Percentiles rank a stretch among this genome's conserved stretches.
These are phyloP conservation scores for Phytophthora citrophthora DNA, from an alignment of 352 stramenopile genomes.

Conservation along the genomic window DNA sequence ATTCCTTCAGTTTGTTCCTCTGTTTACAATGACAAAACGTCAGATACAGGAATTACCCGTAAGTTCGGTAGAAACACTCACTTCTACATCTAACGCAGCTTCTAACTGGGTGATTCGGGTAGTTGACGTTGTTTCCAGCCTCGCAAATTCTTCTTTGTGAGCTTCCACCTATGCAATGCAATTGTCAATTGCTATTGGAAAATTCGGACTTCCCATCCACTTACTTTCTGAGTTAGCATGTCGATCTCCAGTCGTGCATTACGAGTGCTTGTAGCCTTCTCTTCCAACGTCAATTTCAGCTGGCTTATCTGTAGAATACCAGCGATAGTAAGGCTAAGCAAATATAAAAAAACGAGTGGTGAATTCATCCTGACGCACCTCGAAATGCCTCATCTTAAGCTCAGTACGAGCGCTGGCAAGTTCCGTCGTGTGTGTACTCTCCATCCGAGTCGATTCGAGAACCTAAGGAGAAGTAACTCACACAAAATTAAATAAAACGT, in stretches of 20 bases:
- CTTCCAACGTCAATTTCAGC: slow-evolving; percentile 64
- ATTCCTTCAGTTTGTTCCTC: slow-evolving; percentile 69
- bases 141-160: slow-evolving; percentile 73
- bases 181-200: not conserved
- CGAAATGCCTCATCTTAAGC: slow-evolving; percentile 85
- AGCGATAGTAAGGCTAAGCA: not conserved
- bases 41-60: not conserved
- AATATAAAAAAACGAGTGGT: not conserved
- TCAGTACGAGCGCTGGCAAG: slow-evolving; percentile 62
- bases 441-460: slow-evolving; percentile 58
- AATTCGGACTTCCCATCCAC: not conserved
- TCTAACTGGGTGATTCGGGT: slow-evolving; percentile 67
- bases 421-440: slow-evolving; percentile 57
- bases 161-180: slow-evolving; percentile 50
- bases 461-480: slow-evolving; percentile 27
- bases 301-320: slow-evolving; percentile 56
- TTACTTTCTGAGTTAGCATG: slow-evolving; percentile 79
- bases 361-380: slow-evolving; percentile 36
- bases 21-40: slow-evolving; percentile 11
- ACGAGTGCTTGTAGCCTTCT: slow-evolving; percentile 47
- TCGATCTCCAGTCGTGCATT: slow-evolving; percentile 54
- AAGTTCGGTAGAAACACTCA: slow-evolving; percentile 6
- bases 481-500: not conserved
- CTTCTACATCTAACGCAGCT: slow-evolving; percentile 59
- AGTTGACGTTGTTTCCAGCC: slow-evolving; percentile 70